These are phyloP conservation scores for Babesia ovata DNA, from an alignment of 169 alveolate species.

Conservation along the genomic window DNA sequence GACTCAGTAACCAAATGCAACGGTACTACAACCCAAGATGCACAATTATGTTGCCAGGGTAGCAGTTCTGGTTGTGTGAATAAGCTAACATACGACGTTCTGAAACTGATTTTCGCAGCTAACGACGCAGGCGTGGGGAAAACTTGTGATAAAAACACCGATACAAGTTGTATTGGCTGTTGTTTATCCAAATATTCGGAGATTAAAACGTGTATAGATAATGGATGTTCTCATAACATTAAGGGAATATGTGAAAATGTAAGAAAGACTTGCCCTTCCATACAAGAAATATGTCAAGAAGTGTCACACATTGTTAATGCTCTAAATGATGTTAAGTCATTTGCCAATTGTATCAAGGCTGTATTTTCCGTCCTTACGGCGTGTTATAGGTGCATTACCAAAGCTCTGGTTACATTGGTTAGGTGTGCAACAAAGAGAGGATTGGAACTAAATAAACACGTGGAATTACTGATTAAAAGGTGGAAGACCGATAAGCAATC, in stretches of 20 bases:
- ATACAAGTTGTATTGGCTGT: background rate
- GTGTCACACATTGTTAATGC: background rate
- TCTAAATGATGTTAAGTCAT: background rate
- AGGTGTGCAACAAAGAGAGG: background rate
- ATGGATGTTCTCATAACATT: background rate
- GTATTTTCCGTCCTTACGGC: background rate
- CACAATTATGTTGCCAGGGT: background rate
- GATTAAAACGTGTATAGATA: background rate
- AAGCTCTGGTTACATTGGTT: background rate
- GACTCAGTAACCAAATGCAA: background rate
- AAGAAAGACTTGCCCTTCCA: background rate
- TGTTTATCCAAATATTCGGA: background rate
- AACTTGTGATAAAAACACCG: background rate
- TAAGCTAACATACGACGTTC: background rate
- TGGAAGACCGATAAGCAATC: background rate
- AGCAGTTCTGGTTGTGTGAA: background rate
- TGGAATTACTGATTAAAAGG: background rate
- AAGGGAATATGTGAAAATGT: background rate
- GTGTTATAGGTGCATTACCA: background rate
- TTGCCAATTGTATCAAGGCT: background rate
- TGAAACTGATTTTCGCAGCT: background rate
- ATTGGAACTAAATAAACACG: background rate
- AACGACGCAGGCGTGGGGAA: too few relatives aligned
- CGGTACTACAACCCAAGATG: background rate
- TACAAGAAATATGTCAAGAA: background rate